Percentiles rank a stretch among this genome's conserved stretches.
phyloP scores from a whole-genome alignment of 139 green algal species.

The Closterium sp. region DNA sequence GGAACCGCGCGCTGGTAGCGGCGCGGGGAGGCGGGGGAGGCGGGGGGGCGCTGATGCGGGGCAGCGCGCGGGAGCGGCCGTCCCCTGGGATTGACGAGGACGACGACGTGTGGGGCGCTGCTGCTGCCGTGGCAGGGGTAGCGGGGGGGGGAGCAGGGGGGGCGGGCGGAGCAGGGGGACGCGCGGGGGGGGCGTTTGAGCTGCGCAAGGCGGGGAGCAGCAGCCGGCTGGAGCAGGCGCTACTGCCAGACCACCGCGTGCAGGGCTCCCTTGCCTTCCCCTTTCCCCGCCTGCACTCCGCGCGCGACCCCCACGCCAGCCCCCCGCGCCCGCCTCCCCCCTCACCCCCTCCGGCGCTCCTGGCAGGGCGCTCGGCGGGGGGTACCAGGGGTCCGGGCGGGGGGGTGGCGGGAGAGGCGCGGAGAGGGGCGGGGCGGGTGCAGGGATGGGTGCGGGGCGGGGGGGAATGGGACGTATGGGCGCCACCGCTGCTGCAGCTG shows the following conservation, averaged over 20 bases:
- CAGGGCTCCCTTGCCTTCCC: not conserved
- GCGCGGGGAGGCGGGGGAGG: too few species aligned
- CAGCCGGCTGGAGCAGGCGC: not conserved
- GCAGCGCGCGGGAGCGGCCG: not conserved
- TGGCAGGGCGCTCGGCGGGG: too few species aligned
- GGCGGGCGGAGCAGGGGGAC: too few species aligned
- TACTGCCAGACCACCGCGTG: not conserved
- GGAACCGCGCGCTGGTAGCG: not conserved
- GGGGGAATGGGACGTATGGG: not conserved
- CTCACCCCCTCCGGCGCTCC: not conserved
- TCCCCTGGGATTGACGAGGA: not conserved
- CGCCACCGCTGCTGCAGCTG: not conserved
- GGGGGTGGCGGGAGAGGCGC: not conserved
- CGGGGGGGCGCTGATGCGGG: not conserved
- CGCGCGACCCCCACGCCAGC: not conserved
- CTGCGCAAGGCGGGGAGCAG: not conserved
- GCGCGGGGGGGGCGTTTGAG: not conserved
- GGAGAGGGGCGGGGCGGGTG: not conserved
- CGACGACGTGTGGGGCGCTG: not conserved
- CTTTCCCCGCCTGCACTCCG: not conserved
- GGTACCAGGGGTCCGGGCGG: too few species aligned
- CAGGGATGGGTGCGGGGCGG: not conserved
- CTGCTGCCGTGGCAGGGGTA: not conserved
- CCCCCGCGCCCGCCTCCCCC: not conserved
- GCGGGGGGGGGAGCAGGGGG: too few species aligned